Evolutionary conservation across 441 rosid genomes (phyloP), one percentile per base, ranked within the genome.

Genomic region (Pelargonium citronellum): DNA sequence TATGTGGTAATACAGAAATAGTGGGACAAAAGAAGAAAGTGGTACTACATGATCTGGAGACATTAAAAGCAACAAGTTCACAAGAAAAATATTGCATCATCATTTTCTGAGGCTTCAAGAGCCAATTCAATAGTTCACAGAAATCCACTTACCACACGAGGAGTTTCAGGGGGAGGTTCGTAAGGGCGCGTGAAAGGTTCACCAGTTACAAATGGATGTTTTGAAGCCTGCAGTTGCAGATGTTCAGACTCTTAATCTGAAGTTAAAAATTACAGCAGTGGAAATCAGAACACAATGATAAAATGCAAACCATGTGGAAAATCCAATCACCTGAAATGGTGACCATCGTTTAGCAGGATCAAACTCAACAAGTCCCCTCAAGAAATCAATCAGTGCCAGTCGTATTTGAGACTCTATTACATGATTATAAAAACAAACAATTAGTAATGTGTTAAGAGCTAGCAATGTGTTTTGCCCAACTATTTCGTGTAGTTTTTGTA

Each of bases 261-360:
- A 69, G 64, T 10, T 55, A 43, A 66, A 65, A 69, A 49, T 62
- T 30, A 65, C 34, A 65, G 64, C 77, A 57, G 69, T 19, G 70
- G 24, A 67, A 20, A 72, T 44, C 27, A 67, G 8, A 39, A 37
- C 60, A 41, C 3, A 37, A 22, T 15, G 27, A 69, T 15, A 60
- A 43, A 67, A 70, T 64, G 66, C 66, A 49, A 67, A 46, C 60
- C 73, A 37, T 9, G 46, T 57, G 19, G 72, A 55, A 68, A 79
- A 75, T 43, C 69, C 69, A 74, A 73, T 75, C 80, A 90, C 98
- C 98, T 96, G 99, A 79, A 85, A 87, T 74, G 98, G 99, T 37
- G 99, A 92, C 99, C 99, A 96, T 73, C 99, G 89, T 84, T 93
- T 93, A 60, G 85, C 94, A 67, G 99, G 99, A 85, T 96, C 99